phyloP scores from a whole-genome alignment of 108 stramenopile species.

The Pseudonitzschia delicatissima region DNA sequence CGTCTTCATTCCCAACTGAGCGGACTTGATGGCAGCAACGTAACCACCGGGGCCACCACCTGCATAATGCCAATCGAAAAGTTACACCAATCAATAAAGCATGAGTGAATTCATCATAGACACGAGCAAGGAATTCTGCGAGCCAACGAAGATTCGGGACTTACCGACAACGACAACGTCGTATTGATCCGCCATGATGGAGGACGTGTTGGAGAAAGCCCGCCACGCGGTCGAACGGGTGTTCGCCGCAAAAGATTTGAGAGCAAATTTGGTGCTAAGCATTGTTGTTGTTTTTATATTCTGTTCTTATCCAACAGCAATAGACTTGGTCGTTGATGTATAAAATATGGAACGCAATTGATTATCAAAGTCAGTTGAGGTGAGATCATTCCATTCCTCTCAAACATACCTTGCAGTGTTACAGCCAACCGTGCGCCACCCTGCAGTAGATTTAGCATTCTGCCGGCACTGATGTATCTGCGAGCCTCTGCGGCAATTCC shows the following conservation, averaged over 20 bases:
- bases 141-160: constrained; percentile 6
- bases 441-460: too few species aligned
- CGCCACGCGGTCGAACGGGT: constrained; percentile 30
- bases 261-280: constrained; percentile 6
- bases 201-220: constrained; percentile 40
- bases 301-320: too few species aligned
- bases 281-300: constrained; percentile 4
- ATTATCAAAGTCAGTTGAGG: too few species aligned
- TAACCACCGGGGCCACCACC: constrained; percentile 99
- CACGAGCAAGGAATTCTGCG: neutral
- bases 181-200: constrained; percentile 40
- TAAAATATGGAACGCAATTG: too few species aligned
- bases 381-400: too few species aligned
- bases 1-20: constrained; percentile 96
- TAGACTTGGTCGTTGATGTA: too few species aligned
- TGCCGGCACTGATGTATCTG: too few species aligned
- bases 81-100: neutral
- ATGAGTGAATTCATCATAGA: neutral
- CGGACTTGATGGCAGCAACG: constrained; percentile 98
- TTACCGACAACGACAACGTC: constrained; percentile 65
- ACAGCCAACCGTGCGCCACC: too few species aligned
- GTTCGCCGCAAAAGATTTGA: neutral
- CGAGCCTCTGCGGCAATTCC: too few species aligned
- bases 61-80: too few species aligned
- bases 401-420: too few species aligned